A percentile compares a stretch with the other conserved stretches of the same genome.
Conservation (phyloP, 129 eudicot species). For the sunflower (Helianthus annuus) region DNA sequence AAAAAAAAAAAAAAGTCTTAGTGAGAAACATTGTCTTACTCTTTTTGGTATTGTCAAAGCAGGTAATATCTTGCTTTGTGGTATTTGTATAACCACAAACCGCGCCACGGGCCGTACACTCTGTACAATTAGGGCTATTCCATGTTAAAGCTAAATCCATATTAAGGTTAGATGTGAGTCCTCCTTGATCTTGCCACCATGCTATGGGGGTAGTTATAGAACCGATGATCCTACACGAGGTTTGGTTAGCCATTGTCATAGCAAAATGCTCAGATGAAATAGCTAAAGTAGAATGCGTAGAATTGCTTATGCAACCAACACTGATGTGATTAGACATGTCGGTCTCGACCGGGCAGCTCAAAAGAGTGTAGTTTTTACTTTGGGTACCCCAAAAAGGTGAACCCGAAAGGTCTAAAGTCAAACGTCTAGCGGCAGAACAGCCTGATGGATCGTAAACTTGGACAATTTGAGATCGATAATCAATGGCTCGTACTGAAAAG, state of each 20-base stretch:
- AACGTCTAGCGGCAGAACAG: constrained; percentile 49
- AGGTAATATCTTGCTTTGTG: constrained; percentile 33
- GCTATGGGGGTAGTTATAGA: constrained; percentile 44
- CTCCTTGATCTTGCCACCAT: constrained; percentile 20
- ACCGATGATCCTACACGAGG: constrained; percentile 25
- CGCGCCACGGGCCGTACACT: constrained; percentile 53
- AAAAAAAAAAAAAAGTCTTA: not conserved
- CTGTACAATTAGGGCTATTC: constrained; percentile 55
- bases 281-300: constrained; percentile 49
- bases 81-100: constrained; percentile 50
- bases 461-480: constrained; percentile 49
- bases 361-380: constrained; percentile 47
- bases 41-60: constrained; percentile 33
- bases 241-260: constrained; percentile 23
- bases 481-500: constrained; percentile 44
- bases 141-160: constrained; percentile 56
- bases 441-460: constrained; percentile 51
- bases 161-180: constrained; percentile 38
- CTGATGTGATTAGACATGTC: constrained; percentile 25
- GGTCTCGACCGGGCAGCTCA: constrained; percentile 48
- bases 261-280: constrained; percentile 42
- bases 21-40: constrained; percentile 40
- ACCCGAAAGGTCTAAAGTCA: constrained; percentile 45
- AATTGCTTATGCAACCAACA: constrained; percentile 72
- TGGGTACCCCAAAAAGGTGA: constrained; percentile 44